Evolutionary conservation across 768 basidiomycete species (phyloP), one percentile per base, ranked within the genome.

Genomic region (Boletellus emodensis): DNA sequence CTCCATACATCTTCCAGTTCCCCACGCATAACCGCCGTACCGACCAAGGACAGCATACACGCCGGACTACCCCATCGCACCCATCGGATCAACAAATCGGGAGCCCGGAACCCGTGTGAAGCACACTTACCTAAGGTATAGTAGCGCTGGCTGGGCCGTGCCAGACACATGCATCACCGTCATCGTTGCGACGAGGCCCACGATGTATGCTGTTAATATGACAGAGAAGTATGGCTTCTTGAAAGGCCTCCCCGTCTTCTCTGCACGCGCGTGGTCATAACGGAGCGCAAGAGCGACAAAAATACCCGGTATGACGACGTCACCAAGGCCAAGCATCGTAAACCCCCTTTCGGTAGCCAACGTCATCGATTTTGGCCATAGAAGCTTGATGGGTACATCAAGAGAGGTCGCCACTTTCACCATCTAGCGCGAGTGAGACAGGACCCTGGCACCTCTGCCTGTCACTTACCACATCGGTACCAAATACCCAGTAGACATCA

Each of bases 401-500:
- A 97, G 78, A 36, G 76, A 81, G 18, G 86, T 93, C 1, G 95
- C 95, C 2, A 98, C 95, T 57, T 84, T 84, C 20, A 95, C 84
- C 94, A 97, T 97, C 89, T 92, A 41, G 11, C 10, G 15, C 14
- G 0, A 35, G 40, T 57, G 3, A 61, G 52, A 41, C 17, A 46
- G 28, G 30, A 35, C 28, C 38, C 42, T 39, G 22, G 3, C 13
- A 5, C 4, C 18, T 56, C 22, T 53, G 44, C 8, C 34, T 17
- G n/a, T 33, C 2, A 73, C 87, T 64, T 66, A 89, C 89, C 69
- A 92, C 89, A 61, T 84, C 79, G 0, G 87, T 88, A 17, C 88
- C 89, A 65, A 94, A 94, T 3, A 94, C 92, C 90, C 90, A 96
- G 80, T 85, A 95, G 36, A 96, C 81, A 64, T 98, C 95, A 64